Conservation (phyloP, 768 basidiomycete genomes). For the Tricholomella constricta region DNA sequence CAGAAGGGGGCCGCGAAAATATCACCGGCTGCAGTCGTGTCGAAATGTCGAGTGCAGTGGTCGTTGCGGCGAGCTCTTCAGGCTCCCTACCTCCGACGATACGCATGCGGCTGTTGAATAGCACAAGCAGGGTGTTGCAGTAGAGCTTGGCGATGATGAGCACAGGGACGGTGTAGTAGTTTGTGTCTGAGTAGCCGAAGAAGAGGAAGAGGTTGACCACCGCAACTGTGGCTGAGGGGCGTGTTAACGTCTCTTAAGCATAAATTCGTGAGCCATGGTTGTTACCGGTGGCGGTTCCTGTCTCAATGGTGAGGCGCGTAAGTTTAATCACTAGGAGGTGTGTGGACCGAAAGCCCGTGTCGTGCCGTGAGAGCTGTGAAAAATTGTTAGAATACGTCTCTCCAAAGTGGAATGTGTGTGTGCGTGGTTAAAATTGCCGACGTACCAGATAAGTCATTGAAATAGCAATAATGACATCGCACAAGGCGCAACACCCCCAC, state of each 20-base stretch:
- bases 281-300: conserved; percentile 28
- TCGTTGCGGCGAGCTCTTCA: neutral
- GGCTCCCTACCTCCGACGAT: conserved; percentile 24
- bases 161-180: conserved; percentile 26
- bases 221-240: conserved; percentile 25
- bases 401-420: no score
- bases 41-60: conserved; percentile 6
- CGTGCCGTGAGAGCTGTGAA: conserved; percentile 20
- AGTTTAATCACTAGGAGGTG: conserved; percentile 23
- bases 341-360: conserved; percentile 26
- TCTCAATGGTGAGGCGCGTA: conserved; percentile 29
- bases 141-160: conserved; percentile 30
- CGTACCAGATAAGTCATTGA: conserved; percentile 29
- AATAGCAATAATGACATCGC: conserved; percentile 28
- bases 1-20: conserved; percentile 16
- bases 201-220: conserved; percentile 27
- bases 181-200: conserved; percentile 25
- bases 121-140: conserved; percentile 30
- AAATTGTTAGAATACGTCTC: neutral
- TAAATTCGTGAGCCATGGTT: no score
- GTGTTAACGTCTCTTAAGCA: neutral
- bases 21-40: neutral
- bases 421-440: neutral
- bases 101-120: conserved; percentile 30
- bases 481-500: conserved; percentile 27